These are phyloP conservation scores for Somion occarium DNA, from an alignment of 1,284 basidiomycete genomes.

Conservation along the genomic window DNA sequence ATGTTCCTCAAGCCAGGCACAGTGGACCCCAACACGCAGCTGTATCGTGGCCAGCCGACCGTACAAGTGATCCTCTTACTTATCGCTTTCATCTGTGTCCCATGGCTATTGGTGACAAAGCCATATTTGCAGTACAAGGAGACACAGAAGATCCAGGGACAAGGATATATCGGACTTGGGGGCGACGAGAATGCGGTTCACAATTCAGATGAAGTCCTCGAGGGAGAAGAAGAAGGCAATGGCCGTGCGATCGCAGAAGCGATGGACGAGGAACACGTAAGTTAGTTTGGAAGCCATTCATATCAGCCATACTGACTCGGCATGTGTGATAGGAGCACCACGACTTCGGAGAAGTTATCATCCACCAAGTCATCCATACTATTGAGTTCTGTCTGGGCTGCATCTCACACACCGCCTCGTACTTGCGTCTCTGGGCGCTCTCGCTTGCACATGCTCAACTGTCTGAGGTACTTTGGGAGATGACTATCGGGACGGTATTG, in stretches of 20 bases:
- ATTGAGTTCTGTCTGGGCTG: slow-evolving; percentile 99
- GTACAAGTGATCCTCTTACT: slow-evolving; percentile 82
- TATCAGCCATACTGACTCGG: not conserved
- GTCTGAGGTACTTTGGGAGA: slow-evolving; percentile 89
- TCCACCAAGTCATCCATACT: slow-evolving; percentile 97
- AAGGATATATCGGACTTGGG: slow-evolving; percentile 77
- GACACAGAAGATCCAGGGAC: slow-evolving; percentile 77
- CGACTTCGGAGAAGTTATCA: slow-evolving; percentile 92
- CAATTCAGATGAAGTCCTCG: slow-evolving; percentile 56
- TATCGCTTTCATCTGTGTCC: slow-evolving; percentile 86
- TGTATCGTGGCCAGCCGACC: slow-evolving; percentile 87
- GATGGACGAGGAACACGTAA: slow-evolving; percentile 63
- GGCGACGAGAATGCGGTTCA: slow-evolving; percentile 43
- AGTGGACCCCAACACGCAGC: slow-evolving; percentile 64
- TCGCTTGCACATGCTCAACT: slow-evolving; percentile 98
- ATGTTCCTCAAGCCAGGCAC: slow-evolving; percentile 91
- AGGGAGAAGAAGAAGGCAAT: slow-evolving; percentile 84
- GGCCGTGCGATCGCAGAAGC: slow-evolving; percentile 70
- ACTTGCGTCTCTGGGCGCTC: slow-evolving; percentile 97
- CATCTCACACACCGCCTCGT: slow-evolving; percentile 99
- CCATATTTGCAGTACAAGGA: slow-evolving; percentile 95
- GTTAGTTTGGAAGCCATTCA: slow-evolving; percentile 23
- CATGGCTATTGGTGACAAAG: slow-evolving; percentile 91
- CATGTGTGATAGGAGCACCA: slow-evolving; percentile 54
- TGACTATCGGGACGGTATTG: slow-evolving; percentile 71